These are phyloP conservation scores for Haberlea rhodopensis DNA, from an alignment of 257 asterid species.

Conservation along the genomic window DNA sequence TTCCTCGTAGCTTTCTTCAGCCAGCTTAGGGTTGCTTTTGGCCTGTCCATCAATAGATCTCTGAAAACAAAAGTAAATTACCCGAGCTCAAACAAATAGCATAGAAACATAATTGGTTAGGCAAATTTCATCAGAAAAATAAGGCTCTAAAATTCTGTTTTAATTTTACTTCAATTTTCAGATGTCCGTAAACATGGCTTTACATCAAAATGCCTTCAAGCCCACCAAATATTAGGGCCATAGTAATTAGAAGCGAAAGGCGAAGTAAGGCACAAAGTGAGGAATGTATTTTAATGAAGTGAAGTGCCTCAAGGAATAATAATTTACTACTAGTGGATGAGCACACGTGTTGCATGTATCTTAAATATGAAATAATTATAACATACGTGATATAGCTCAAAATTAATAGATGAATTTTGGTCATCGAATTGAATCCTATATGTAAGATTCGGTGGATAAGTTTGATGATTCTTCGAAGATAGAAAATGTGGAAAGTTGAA, in stretches of 20 bases:
- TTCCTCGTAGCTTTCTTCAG: slow-evolving; percentile 65
- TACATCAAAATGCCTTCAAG: neutral
- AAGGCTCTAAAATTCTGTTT: neutral
- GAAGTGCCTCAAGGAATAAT: neutral
- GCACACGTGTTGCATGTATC: too few relatives aligned
- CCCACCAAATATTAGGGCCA: neutral
- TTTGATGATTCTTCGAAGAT: too few relatives aligned
- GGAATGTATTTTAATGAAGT: too few relatives aligned
- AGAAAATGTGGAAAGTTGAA: too few relatives aligned
- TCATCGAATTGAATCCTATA: too few relatives aligned
- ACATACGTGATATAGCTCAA: too few relatives aligned
- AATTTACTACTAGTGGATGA: too few relatives aligned
- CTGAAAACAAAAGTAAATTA: slow-evolving; percentile 32
- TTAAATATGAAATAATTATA: too few relatives aligned
- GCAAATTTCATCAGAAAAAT: neutral
- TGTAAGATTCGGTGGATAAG: too few relatives aligned
- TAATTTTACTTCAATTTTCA: slow-evolving; percentile 15
- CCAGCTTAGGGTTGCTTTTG: slow-evolving; percentile 60
- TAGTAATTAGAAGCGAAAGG: neutral
- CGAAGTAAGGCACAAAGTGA: neutral
- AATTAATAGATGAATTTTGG: too few relatives aligned
- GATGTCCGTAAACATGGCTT: slow-evolving; percentile 12
- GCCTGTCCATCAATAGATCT: slow-evolving; percentile 66
- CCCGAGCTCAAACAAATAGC: slow-evolving; percentile 5
- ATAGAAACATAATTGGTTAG: too few relatives aligned